Conservation (phyloP, 1,139 yeast species). For the Yamadazyma epiphylla region DNA sequence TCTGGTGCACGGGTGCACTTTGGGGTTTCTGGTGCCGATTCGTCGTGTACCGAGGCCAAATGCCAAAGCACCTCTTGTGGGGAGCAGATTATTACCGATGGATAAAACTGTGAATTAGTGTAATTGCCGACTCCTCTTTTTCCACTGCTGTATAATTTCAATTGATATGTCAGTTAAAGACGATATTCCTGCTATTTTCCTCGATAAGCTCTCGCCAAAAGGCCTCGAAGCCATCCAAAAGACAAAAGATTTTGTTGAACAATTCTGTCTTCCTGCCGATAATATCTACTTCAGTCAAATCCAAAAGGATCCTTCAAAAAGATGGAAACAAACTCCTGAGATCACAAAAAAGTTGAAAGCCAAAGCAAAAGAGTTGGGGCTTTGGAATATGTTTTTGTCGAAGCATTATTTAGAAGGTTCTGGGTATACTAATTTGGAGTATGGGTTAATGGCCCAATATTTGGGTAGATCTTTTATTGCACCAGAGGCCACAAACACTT, state of each 20-base stretch:
- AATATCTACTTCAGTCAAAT: constrained; percentile 39
- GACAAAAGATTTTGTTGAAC: constrained; percentile 51
- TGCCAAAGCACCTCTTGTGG: too few relatives aligned
- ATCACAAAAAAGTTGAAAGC: constrained; percentile 50
- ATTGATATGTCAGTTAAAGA: constrained; percentile 22
- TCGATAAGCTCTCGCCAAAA: constrained; percentile 42
- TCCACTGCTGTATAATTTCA: too few relatives aligned
- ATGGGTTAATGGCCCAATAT: constrained; percentile 68
- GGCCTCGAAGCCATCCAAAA: constrained; percentile 51
- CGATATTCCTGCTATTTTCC: constrained; percentile 43
- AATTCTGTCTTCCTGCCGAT: constrained; percentile 61
- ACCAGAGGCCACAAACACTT: constrained; percentile 62
- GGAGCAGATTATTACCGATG: too few relatives aligned
- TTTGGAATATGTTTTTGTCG: constrained; percentile 66
- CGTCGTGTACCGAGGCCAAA: too few relatives aligned
- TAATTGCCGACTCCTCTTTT: too few relatives aligned
- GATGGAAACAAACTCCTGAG: constrained; percentile 53
- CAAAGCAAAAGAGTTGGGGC: constrained; percentile 54
- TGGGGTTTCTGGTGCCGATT: too few relatives aligned
- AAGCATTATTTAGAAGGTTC: constrained; percentile 58
- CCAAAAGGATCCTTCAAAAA: constrained; percentile 30
- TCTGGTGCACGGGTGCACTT: too few relatives aligned
- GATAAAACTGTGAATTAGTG: too few relatives aligned
- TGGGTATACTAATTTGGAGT: constrained; percentile 62
- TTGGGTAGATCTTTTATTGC: constrained; percentile 56